Base-by-base conservation (phyloP, 2,329 filamentous ascomycete genomes). In the Beauveria sp. region DNA sequence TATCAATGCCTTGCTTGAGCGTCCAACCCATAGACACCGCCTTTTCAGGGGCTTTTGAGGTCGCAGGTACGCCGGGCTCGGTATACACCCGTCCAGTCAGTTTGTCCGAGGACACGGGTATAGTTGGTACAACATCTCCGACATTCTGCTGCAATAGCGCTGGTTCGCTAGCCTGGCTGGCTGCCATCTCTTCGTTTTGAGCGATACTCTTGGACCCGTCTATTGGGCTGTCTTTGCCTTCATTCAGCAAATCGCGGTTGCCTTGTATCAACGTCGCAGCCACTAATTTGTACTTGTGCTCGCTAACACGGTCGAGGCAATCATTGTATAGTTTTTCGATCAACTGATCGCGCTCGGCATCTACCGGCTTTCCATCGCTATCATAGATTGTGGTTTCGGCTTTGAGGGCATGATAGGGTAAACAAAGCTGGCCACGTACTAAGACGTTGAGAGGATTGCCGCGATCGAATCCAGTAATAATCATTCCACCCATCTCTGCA, bases 401-500 rank as follows among this genome's bases (percentile, higher is more conserved):
- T 66, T 86, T 87, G 63, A 99, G 79, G 26, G 88, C 81, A 73
- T 97, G 91, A 71, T 96, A 97, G 18, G 87, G 87, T 22, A 99
- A 81, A 28, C 89, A 90, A 54, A 99, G 81, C 74, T 99, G 96
- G 18, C 91, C 93, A 66, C 95, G 87, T 61, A 99, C 87, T 63
- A 99, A 86, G 54, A 93, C 85, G 71, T 97, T 96, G 67, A 99
- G 78, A 5, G 95, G 95, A 68, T 99, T 99, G 20, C 96, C 96
- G 66, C 91, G 86, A 66, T 98, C 92, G 71, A 98, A 99, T 0
- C 95, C 95, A 40, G 96, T 97, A 64, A 99, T 92, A 63, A 99
- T 98, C 81, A 99, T 96, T 60, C 93, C 95, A 30, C 95, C 95
- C 87, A 97, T 96, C 73, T 99, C 95, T 38, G 91, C 95, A 22